A percentile compares a stretch with the other conserved stretches of the same genome.
These are phyloP conservation scores for Hibiscus trionum DNA, from an alignment of 345 rosid species.

Conservation along the genomic window DNA sequence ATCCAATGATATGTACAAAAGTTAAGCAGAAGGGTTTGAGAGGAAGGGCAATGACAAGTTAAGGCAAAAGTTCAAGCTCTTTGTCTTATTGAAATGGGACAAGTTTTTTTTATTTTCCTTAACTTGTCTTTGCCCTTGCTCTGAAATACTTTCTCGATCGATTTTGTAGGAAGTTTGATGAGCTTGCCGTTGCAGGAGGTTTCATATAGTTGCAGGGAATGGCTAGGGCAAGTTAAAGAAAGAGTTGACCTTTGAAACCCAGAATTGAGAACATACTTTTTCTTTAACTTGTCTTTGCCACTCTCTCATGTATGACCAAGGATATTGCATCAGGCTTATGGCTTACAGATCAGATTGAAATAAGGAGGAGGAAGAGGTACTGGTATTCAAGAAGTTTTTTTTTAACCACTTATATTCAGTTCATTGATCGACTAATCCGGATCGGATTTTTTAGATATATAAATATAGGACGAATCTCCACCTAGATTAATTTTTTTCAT, in stretches of 20 bases:
- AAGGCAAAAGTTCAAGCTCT: background rate
- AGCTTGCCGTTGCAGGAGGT: background rate
- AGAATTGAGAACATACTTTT: background rate
- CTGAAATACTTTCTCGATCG: background rate
- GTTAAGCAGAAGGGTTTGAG: background rate
- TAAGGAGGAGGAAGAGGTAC: background rate
- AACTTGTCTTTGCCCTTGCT: slow-evolving; percentile 2
- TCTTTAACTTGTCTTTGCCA: background rate
- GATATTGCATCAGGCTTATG: background rate
- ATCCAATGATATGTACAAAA: background rate
- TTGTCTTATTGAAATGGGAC: background rate
- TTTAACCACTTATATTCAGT: too few relatives aligned
- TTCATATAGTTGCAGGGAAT: background rate
- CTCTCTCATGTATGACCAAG: background rate
- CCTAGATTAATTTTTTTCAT: too few relatives aligned
- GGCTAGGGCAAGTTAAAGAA: background rate
- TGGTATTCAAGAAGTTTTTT: too few relatives aligned
- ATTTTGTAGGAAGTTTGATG: background rate
- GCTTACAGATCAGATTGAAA: background rate
- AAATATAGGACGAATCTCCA: too few relatives aligned
- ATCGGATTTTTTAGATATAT: too few relatives aligned
- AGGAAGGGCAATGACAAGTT: background rate
- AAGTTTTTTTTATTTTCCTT: background rate
- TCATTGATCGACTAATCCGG: too few relatives aligned
- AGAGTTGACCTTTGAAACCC: background rate